Conservation (phyloP, 2,329 filamentous ascomycete species). For the Dothistroma pini region DNA sequence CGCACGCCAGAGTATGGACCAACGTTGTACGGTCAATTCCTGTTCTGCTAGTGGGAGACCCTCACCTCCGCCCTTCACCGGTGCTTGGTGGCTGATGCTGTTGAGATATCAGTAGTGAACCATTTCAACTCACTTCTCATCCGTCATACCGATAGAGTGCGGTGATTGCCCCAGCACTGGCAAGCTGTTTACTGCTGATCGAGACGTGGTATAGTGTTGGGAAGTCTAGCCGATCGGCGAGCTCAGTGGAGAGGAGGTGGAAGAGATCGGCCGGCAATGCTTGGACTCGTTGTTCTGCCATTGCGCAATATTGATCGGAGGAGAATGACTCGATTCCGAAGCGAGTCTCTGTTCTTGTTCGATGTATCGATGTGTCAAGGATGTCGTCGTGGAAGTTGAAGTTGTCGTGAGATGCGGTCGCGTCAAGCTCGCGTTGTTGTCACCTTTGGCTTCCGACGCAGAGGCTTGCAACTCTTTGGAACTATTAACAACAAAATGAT, state of each 20-base stretch:
- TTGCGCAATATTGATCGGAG: not conserved
- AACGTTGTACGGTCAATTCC: slow-evolving; percentile 51
- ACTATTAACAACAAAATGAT: slow-evolving; percentile 7
- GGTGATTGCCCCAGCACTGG: slow-evolving; percentile 54
- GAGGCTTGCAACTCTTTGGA: not conserved
- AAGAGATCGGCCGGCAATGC: slow-evolving; percentile 57
- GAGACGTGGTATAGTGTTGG: slow-evolving; percentile 59
- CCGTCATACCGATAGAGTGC: slow-evolving; percentile 58
- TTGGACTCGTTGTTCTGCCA: slow-evolving; percentile 14
- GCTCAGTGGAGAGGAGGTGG: slow-evolving; percentile 58
- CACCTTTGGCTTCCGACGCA: not conserved
- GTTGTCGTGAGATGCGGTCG: slow-evolving; percentile 11
- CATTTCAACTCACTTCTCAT: not conserved
- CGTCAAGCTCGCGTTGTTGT: not conserved
- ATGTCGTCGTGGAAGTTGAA: slow-evolving; percentile 7
- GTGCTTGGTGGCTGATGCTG: slow-evolving; percentile 44
- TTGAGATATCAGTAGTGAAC: not conserved
- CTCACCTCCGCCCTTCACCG: slow-evolving; percentile 45
- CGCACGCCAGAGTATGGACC: slow-evolving; percentile 64
- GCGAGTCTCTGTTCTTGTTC: not conserved
- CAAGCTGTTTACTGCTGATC: slow-evolving; percentile 53
- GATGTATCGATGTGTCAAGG: slow-evolving; percentile 1
- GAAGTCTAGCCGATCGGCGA: slow-evolving; percentile 56
- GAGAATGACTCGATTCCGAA: too few species aligned
- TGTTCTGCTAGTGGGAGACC: slow-evolving; percentile 41